Base-by-base conservation (phyloP, 2,329 filamentous ascomycete genomes). In the Aspergillus tamarii region DNA sequence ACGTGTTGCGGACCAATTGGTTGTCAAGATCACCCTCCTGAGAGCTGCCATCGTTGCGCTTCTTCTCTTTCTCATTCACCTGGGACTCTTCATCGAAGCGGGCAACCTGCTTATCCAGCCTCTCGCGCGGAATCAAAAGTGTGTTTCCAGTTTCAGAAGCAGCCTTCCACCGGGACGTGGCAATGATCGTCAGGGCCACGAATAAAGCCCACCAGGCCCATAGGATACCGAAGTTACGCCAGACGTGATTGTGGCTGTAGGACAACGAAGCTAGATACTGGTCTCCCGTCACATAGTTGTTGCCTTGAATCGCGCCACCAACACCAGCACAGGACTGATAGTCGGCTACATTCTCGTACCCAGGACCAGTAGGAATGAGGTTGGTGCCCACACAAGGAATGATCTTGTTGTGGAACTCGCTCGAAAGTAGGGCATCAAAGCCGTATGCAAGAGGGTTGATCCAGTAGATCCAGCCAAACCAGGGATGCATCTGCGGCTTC, bases 121-220 rank as follows among this genome's bases (percentile, higher is more conserved):
- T 84, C 72, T 90, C 88, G 4, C 89, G 83, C 0, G 89, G 89
- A 43, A 91, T 85, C 2, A 91, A 74, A 4, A 90, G 79, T 34
- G 82, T 82, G 2, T 83, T 82, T 0, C 85, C 85, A n/a, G 80
- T 80, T 55, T 86, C 85, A 0, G 82, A 82, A 0, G 82, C 73
- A 3, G 83, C 76, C 28, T 83, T 81, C 89, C 89, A 91, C 19
- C 79, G 77, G 0, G 78, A 77, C 0, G 89, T 91, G 28, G 81
- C 81, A 58, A 84, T 72, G 54, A 91, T 83, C 0, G 88, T 91
- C 4, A 89, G 70, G 4, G 63, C 81, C 19, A 87, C 84, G 63
- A 85, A 90, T 0, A 90, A 72, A 12, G 74, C 82, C 86, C 88
- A 90, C 82, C 83, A 90, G 0, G 83, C 87, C 82, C 86, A 88